Percentiles rank a stretch among this genome's conserved stretches.
phyloP scores from a whole-genome alignment of 176 grass and related monocot genomes.

The Aegilops bicornis region DNA sequence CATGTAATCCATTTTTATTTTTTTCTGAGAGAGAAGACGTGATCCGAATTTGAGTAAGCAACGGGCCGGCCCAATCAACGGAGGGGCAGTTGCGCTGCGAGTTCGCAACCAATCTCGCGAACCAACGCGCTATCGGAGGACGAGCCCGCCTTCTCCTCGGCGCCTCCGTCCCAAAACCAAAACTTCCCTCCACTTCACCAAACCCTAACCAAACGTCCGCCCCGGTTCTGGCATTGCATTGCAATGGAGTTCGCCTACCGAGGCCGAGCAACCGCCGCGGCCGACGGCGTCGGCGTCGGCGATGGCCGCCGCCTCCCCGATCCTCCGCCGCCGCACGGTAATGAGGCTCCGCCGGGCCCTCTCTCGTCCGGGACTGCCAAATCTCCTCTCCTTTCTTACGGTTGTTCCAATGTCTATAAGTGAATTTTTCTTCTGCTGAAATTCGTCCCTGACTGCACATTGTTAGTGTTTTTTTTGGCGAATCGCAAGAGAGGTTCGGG shows the following conservation, averaged over 20 bases:
- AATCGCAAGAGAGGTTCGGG: neutral
- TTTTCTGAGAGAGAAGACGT: too few relatives aligned
- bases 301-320: neutral
- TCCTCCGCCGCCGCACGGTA: neutral
- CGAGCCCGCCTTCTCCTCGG: neutral
- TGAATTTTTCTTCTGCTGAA: neutral
- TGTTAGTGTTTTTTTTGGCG: neutral
- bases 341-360: neutral
- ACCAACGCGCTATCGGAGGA: neutral
- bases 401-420: too few relatives aligned
- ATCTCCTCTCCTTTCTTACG: neutral
- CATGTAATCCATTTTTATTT: too few relatives aligned
- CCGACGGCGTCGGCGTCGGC: neutral
- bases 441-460: neutral
- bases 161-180: neutral
- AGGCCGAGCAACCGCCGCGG: neutral
- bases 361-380: neutral
- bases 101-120: neutral
- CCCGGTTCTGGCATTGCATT: neutral
- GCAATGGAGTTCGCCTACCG: slow-evolving; percentile 13
- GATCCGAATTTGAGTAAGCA: too few relatives aligned
- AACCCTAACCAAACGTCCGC: neutral
- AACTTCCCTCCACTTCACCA: neutral
- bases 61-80: too few relatives aligned
- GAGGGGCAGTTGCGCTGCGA: neutral